These are phyloP conservation scores for Sporothrix protearum DNA, from an alignment of 2,329 filamentous ascomycete genomes.

Conservation along the genomic window DNA sequence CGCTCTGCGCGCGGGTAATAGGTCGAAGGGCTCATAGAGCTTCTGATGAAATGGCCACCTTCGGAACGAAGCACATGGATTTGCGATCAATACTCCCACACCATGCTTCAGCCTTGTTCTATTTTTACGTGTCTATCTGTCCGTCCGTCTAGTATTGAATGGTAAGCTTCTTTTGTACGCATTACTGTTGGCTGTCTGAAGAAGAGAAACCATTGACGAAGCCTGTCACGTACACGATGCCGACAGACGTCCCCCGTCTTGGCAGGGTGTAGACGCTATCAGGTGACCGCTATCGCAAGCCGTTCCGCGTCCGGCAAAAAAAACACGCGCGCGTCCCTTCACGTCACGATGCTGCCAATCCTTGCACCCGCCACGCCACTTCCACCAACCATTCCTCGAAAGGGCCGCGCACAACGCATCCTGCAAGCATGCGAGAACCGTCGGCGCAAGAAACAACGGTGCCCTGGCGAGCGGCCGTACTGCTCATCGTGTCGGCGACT, in stretches of 20 bases:
- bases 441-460: conserved; percentile 11
- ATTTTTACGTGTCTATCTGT: too few species aligned
- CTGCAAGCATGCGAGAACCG: conserved; percentile 11
- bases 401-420: background rate
- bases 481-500: conserved; percentile 8
- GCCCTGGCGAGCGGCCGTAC: conserved; percentile 10
- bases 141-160: too few species aligned
- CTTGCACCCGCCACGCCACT: background rate
- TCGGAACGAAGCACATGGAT: too few species aligned
- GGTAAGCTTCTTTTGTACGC: too few species aligned
- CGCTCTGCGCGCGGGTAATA: too few species aligned
- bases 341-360: background rate
- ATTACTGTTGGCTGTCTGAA: too few species aligned
- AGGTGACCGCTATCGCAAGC: background rate
- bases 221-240: background rate
- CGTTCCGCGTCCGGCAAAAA: too few species aligned
- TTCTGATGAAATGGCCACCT: too few species aligned
- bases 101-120: too few species aligned
- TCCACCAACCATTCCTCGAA: background rate
- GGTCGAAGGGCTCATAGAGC: too few species aligned
- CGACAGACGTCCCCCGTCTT: background rate
- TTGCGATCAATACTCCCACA: too few species aligned
- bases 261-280: background rate
- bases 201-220: background rate
- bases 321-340: background rate